phyloP scores from a whole-genome alignment of 2,329 filamentous ascomycete species.

The Colletotrichum tamarilloi region DNA sequence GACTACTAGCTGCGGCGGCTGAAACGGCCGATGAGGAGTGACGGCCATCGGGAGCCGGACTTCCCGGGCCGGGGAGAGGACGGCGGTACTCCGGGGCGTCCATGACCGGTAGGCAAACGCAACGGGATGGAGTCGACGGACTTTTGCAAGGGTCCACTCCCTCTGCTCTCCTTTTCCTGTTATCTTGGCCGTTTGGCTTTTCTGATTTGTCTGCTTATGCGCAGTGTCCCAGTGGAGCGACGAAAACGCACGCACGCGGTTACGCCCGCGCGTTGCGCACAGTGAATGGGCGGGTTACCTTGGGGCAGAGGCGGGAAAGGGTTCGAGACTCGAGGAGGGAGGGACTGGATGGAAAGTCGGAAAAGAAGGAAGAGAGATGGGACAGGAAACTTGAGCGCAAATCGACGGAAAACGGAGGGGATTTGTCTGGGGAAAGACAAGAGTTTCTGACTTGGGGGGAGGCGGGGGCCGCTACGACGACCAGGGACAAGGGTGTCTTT shows the following conservation, averaged over 20 bases:
- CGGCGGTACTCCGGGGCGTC: conserved; percentile 21
- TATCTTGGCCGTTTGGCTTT: neutral
- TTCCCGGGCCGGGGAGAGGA: conserved; percentile 20
- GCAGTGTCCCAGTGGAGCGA: neutral
- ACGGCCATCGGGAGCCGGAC: neutral
- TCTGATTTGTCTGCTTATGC: neutral
- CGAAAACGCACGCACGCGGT: neutral
- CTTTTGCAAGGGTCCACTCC: neutral
- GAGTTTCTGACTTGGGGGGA: neutral
- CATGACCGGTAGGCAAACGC: neutral
- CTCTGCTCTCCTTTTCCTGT: neutral
- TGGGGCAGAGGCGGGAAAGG: neutral
- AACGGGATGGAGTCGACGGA: conserved; percentile 3
- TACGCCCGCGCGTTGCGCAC: neutral
- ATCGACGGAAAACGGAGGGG: conserved; percentile 27
- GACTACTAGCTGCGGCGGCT: conserved; percentile 1
- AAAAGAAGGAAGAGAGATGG: conserved; percentile 22
- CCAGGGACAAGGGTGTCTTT: neutral
- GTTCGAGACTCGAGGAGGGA: neutral
- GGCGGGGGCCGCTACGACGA: neutral
- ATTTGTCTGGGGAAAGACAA: conserved; percentile 28
- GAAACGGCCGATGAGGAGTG: conserved; percentile 21
- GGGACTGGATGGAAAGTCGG: conserved; percentile 17
- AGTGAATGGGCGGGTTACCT: neutral
- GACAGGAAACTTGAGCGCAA: neutral